A percentile compares a stretch with the other conserved stretches of the same genome.
Conservation (phyloP, 495 filamentous ascomycete species). For the Trichoderma orchidacearum region DNA sequence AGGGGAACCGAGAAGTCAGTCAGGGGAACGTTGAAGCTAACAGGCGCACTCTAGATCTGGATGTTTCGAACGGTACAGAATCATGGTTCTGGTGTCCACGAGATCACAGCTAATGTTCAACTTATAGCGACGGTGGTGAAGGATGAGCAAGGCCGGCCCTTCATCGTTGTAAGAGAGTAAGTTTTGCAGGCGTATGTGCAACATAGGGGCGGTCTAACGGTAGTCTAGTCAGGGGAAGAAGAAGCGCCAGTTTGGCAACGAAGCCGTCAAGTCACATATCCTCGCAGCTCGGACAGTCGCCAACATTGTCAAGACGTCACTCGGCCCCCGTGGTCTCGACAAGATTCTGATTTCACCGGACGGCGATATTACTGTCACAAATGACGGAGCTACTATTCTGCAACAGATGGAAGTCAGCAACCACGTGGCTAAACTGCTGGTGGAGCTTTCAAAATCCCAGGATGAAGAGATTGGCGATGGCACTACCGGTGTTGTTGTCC, state of each 20-base stretch:
- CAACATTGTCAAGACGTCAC: slow-evolving; percentile 92
- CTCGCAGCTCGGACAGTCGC: slow-evolving; percentile 90
- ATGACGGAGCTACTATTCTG: slow-evolving; percentile 96
- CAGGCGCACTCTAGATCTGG: slow-evolving; percentile 22
- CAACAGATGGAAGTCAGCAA: slow-evolving; percentile 99
- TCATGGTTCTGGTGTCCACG: not conserved
- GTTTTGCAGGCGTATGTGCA: slow-evolving; percentile 18
- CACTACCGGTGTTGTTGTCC: slow-evolving; percentile 93
- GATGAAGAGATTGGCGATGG: slow-evolving; percentile 99
- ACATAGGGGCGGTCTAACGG: slow-evolving; percentile 1
- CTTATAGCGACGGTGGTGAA: slow-evolving; percentile 38
- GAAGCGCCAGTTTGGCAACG: slow-evolving; percentile 90
- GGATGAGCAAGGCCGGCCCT: slow-evolving; percentile 93
- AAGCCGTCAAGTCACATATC: slow-evolving; percentile 96
- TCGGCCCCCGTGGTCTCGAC: slow-evolving; percentile 92
- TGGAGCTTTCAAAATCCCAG: slow-evolving; percentile 97
- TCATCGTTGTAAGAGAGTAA: slow-evolving; percentile 97
- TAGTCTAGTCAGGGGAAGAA: slow-evolving; percentile 80
- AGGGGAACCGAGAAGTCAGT: not conserved
- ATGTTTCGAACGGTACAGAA: slow-evolving; percentile 35
- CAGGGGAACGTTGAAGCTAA: slow-evolving; percentile 14
- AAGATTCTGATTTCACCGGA: slow-evolving; percentile 99
- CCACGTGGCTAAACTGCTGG: slow-evolving; percentile 91
- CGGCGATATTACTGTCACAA: slow-evolving; percentile 98
- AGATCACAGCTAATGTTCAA: not conserved